phyloP scores from a whole-genome alignment of 352 stramenopile genomes.

The Blastocystis sp. region DNA sequence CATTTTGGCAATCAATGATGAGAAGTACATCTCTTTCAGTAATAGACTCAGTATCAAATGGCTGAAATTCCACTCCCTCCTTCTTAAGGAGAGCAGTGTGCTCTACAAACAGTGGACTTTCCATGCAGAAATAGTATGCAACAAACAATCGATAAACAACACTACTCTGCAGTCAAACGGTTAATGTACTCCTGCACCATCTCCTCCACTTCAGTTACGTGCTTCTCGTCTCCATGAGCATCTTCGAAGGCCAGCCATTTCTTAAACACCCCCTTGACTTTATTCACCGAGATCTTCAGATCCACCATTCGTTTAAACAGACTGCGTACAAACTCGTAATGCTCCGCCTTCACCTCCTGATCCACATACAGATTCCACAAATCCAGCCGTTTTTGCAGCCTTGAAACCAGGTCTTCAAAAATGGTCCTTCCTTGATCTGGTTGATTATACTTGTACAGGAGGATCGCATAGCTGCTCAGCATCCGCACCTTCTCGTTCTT shows the following conservation, averaged over 20 bases:
- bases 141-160: not conserved
- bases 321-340: constrained; percentile 38
- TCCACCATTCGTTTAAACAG: constrained; percentile 45
- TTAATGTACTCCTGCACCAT: constrained; percentile 58
- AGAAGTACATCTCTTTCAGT: constrained; percentile 20
- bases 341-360: constrained; percentile 26
- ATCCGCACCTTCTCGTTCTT: constrained; percentile 54
- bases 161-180: not conserved
- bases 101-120: not conserved
- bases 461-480: constrained; percentile 31
- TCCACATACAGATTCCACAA: constrained; percentile 61
- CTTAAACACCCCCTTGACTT: constrained; percentile 57
- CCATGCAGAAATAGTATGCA: not conserved
- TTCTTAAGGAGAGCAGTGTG: not conserved
- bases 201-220: constrained; percentile 29
- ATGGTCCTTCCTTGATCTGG: constrained; percentile 32
- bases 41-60: not conserved
- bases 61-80: not conserved
- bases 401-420: constrained; percentile 51
- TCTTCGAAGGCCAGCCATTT: constrained; percentile 58
- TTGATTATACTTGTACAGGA: constrained; percentile 41
- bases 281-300: constrained; percentile 56
- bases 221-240: constrained; percentile 26
- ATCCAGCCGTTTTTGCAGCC: constrained; percentile 33
- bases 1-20: constrained; percentile 56